Base-by-base conservation (phyloP, 129 eudicot genomes). In the Artemisia tridentata region DNA sequence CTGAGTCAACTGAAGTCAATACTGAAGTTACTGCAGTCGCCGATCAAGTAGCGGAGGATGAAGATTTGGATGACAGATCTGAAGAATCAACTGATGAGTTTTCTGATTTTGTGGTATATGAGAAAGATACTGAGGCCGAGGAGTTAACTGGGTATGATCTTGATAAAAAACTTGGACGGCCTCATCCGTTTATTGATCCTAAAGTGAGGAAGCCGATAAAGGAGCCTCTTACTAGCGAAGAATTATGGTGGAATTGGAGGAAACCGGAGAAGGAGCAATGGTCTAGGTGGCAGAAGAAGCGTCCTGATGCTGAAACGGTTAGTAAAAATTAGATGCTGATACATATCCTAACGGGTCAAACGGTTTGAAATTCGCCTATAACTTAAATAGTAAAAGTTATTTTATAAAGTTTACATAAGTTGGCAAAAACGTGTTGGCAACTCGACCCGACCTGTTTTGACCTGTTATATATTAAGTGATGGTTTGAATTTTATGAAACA, bases 161-260 rank as follows among this genome's bases (percentile, higher is more conserved):
- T 79, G 93, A 90, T 73, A 95, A 95, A 85, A 80, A 86, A 76
- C 73, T 84, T 63, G 99, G 99, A 60, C 82, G 69, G 18, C 99
- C 99, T 14, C 99, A 95, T 68, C 84, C 96, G 0, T 89, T 90
- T 82, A 77, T 90, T 79, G 97, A 95, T 81, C 99, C 99, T 10
- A 60, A 87, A 74, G 84, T 47, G 2, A 84, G 82, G 84, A 90
- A 80, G 46, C 83, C 92, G 7, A 80, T 85, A 27, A 84, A 87
- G 73, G 86, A 95, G 43, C 78, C 99, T 13, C 99, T 90, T 75
- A 78, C 97, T 10, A 95, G 93, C 78, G 99, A 95, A 66, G 99
- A 84, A 52, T 87, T 95, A 62, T 95, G 99, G 99, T 95, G 99
- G 99, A 84, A 95, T 63, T 95, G 99, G 99, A 95, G 99, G 77